Base-by-base conservation (phyloP, 148 eudicot species). In the Rhododendron ferrugineum region DNA sequence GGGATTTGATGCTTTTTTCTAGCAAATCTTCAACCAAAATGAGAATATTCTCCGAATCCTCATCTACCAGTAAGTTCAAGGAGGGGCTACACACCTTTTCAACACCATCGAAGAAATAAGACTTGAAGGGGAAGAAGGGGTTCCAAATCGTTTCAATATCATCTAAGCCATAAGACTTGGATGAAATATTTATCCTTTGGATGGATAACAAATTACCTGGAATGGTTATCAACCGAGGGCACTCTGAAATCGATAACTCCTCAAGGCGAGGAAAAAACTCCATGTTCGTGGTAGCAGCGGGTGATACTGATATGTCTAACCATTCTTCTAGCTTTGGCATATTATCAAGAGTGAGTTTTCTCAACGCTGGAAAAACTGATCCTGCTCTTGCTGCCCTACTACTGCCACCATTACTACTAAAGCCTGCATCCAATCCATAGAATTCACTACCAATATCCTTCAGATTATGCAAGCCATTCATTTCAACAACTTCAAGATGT, bases 81-180 rank as follows among this genome's bases (percentile, higher is more conserved):
- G 23, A 16, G 23, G 22, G 22, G 22, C 6, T 4, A 54, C 5
- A 16, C 4, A 9, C 1, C 46, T 44, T 7, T 44, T 44, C 9
- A 44, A 6, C 46, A 44, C 0, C 6, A 44, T 6, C 8, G 9
- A 0, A 44, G 7, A 11, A 2, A 46, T 46, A 0, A 42, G 7
- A 0, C 6, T 37, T 0, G 10, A 44, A 44, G 10, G 47, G 47
- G 10, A 9, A 1, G 49, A 46, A 46, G 49, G 49, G 49, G 49
- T 46, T n/a, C n/a, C n/a, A n/a, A n/a, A n/a, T n/a, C 46, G 1
- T 44, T 44, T 44, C 6, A 0, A 0, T 6, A 44, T 7, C 9
- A 6, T 0, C 9, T 0, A 44, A 5, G 46, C 9, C 8, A 6
- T 5, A 6, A 44, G 11, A 2, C 8, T 10, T 0, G 11, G 1